phyloP scores from a whole-genome alignment of 441 rosid genomes.

The Populus hybrid region DNA sequence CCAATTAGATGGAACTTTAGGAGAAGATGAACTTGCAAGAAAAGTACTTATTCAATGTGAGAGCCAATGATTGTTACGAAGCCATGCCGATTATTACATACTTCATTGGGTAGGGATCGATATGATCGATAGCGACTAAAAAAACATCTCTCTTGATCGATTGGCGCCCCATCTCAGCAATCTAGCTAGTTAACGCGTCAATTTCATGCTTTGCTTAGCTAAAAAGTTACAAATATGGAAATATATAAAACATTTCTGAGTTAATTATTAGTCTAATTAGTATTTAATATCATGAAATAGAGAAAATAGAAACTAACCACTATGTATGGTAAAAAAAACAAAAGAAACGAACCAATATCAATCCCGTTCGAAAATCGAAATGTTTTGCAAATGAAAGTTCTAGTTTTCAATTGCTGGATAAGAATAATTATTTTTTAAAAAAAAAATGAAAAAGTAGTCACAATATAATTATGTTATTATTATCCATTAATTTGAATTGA shows the following conservation, averaged over 20 bases:
- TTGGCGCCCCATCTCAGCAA: neutral
- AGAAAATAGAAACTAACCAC: no score
- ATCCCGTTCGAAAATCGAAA: no score
- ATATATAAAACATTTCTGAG: neutral
- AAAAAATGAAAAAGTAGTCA: no score
- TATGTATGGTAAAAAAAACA: no score
- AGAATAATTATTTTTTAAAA: no score
- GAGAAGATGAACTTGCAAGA: neutral
- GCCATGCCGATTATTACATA: constrained; percentile 5
- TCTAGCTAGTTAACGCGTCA: neutral
- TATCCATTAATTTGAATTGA: no score
- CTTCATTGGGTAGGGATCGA: constrained; percentile 1
- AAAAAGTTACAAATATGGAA: neutral
- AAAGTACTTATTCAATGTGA: neutral
- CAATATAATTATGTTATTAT: no score
- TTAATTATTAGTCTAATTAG: neutral
- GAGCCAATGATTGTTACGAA: constrained; percentile 9
- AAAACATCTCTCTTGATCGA: neutral
- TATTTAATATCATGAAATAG: neutral
- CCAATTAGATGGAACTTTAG: neutral
- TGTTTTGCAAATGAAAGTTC: no score
- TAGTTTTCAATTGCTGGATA: no score
- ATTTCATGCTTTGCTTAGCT: neutral
- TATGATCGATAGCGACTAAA: neutral
- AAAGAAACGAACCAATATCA: no score